Percentiles rank a stretch among this genome's conserved stretches.
phyloP scores from a whole-genome alignment of 2,329 filamentous ascomycete species.

The Colletotrichum viniferum region DNA sequence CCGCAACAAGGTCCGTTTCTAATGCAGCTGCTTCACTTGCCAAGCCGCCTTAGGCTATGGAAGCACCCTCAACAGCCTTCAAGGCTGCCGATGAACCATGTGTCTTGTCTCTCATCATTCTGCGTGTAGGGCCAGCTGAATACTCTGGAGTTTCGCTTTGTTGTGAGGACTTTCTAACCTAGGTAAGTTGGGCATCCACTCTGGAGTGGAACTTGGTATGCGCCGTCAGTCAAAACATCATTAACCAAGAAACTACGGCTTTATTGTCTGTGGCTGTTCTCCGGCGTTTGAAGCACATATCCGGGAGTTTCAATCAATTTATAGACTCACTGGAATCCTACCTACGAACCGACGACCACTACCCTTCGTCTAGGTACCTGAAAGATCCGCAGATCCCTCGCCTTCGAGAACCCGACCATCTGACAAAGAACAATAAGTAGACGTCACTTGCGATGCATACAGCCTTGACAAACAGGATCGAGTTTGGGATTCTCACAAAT shows the following conservation, averaged over 20 bases:
- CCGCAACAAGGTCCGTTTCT: background rate
- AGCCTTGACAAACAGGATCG: background rate
- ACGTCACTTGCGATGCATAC: background rate
- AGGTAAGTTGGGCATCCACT: background rate
- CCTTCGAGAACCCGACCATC: accelerated
- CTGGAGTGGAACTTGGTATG: background rate
- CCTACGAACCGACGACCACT: background rate
- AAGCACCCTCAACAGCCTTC: background rate
- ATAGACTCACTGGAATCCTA: background rate
- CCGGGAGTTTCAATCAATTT: background rate
- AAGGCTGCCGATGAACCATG: accelerated
- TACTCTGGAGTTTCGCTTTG: accelerated
- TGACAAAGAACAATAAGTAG: too few relatives aligned
- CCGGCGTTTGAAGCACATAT: background rate
- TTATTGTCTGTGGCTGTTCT: background rate
- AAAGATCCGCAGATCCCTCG: background rate
- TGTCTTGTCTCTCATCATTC: accelerated
- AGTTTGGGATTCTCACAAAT: accelerated
- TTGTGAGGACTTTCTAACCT: background rate
- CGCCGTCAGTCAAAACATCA: background rate
- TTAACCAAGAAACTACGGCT: too few relatives aligned
- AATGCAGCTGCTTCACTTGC: background rate
- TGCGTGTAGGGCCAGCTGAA: background rate
- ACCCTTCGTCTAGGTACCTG: accelerated
- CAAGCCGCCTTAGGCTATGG: background rate